These are phyloP conservation scores for Alternaria sp. DNA, from an alignment of 2,329 filamentous ascomycete species.

Conservation along the genomic window DNA sequence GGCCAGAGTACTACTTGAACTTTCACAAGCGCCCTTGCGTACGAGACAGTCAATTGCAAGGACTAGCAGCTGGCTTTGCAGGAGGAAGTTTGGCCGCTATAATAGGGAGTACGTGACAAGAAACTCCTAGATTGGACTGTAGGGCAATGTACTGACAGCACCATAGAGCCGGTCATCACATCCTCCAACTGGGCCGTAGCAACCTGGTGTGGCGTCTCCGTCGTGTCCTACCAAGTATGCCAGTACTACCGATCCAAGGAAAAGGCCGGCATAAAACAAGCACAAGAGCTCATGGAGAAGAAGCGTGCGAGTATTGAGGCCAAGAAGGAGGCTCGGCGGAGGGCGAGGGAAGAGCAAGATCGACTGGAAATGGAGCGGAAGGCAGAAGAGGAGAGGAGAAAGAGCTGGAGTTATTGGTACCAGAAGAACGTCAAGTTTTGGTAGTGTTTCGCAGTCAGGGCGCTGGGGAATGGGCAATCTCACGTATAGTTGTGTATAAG, in stretches of 20 bases:
- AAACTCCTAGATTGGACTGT: neutral
- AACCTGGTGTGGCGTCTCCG: constrained; percentile 72
- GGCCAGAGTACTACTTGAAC: constrained; percentile 70
- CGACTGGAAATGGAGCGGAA: constrained; percentile 32
- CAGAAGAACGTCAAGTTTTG: constrained; percentile 47
- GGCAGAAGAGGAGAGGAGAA: constrained; percentile 43
- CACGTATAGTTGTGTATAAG: constrained; percentile 30
- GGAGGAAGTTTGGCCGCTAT: constrained; percentile 77
- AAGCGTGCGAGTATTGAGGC: constrained; percentile 63
- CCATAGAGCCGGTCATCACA: constrained; percentile 65
- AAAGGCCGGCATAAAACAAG: constrained; percentile 81
- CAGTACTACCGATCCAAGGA: constrained; percentile 76
- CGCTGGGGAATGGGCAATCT: neutral
- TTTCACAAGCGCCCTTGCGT: constrained; percentile 84
- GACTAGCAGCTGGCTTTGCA: constrained; percentile 79
- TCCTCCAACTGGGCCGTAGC: constrained; percentile 87
- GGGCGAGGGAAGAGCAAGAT: constrained; percentile 53
- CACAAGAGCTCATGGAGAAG: constrained; percentile 79
- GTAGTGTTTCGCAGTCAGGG: constrained; percentile 15
- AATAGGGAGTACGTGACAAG: constrained; percentile 67
- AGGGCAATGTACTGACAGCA: constrained; percentile 14
- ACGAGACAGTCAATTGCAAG: constrained; percentile 79
- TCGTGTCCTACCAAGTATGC: constrained; percentile 83
- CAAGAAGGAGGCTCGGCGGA: constrained; percentile 53
- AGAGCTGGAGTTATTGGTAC: constrained; percentile 46